Evolutionary conservation across 108 stramenopile genomes (phyloP).

Genomic region (Cyclostephanos tholiformis): DNA sequence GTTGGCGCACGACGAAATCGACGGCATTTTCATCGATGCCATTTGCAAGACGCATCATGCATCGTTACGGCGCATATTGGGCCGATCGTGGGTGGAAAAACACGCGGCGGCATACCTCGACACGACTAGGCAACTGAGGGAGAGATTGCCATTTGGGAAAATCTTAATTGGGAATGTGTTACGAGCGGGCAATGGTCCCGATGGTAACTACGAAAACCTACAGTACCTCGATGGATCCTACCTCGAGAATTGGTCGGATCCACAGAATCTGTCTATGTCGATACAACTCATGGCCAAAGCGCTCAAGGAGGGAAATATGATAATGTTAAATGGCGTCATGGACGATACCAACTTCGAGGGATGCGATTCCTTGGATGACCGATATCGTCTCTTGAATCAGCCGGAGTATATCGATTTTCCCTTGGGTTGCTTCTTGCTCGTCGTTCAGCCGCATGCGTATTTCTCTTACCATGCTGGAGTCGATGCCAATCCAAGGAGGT

Average conservation of each 20-base stretch:
- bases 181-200: constrained; percentile 6
- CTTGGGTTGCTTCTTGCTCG: constrained; percentile 33
- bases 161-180: constrained; percentile 44
- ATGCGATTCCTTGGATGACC: constrained; percentile 15
- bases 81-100: not conserved
- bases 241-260: constrained; percentile 36
- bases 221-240: constrained; percentile 47
- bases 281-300: constrained; percentile 37
- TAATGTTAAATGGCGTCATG: constrained; percentile 35
- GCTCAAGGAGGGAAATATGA: constrained; percentile 21
- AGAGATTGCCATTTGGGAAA: constrained; percentile 32
- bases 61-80: not conserved
- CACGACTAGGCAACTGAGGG: constrained; percentile 31
- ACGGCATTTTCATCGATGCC: constrained; percentile 49
- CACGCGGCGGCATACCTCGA: constrained; percentile 31
- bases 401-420: constrained; percentile 27
- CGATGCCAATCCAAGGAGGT: constrained; percentile 9
- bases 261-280: constrained; percentile 14
- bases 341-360: constrained; percentile 11
- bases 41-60: constrained; percentile 20
- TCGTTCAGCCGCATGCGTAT: constrained; percentile 32
- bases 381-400: constrained; percentile 27
- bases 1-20: constrained; percentile 31
- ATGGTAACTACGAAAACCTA: not conserved
- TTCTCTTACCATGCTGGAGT: constrained; percentile 36